Percentiles rank a stretch among this genome's conserved stretches.
Conservation (phyloP, 2,329 filamentous ascomycete genomes). For the Colletotrichum sp. region DNA sequence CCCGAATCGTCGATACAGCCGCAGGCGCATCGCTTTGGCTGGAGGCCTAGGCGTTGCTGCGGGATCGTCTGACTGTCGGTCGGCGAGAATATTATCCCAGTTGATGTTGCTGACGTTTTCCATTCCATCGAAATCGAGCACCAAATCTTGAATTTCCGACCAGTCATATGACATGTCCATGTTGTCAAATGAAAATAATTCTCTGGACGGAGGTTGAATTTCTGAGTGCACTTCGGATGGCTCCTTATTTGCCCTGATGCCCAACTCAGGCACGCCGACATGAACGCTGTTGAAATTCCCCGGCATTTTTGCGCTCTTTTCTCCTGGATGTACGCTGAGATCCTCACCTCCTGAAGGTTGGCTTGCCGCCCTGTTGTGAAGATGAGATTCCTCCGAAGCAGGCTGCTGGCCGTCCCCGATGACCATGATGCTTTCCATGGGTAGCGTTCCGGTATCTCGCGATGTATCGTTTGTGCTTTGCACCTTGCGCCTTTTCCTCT, state of each 20-base stretch:
- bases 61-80: not conserved
- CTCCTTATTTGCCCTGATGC: not conserved
- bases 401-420: not conserved
- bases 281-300: not conserved
- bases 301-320: not conserved
- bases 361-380: not conserved
- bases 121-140: not conserved
- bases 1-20: not conserved
- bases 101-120: not conserved
- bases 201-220: not conserved
- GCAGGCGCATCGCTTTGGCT: not conserved
- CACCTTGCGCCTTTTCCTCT: not conserved
- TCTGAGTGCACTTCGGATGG: not conserved
- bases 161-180: not conserved
- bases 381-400: not conserved
- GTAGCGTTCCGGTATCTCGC: not conserved
- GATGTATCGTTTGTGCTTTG: not conserved
- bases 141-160: not conserved
- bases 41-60: not conserved
- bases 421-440: not conserved
- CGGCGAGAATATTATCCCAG: not conserved
- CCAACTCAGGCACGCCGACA: not conserved
- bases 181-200: not conserved
- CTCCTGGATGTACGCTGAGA: not conserved
- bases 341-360: not conserved